These are phyloP conservation scores for Nothomitra cinnamomea DNA, from an alignment of 2,329 filamentous ascomycete genomes.

Conservation along the genomic window DNA sequence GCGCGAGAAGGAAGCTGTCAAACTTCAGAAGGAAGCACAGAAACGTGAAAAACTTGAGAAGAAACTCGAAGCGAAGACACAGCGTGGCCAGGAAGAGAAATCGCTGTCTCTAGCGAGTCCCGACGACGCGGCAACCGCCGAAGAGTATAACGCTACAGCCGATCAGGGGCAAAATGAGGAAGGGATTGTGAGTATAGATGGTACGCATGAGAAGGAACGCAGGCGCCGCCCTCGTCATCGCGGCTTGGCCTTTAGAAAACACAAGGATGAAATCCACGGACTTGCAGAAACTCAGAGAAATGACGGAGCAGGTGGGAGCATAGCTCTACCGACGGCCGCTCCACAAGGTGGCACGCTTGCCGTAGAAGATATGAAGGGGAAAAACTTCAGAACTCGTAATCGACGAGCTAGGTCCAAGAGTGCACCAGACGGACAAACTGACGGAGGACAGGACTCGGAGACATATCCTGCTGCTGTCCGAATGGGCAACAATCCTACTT, in stretches of 20 bases:
- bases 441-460: neutral
- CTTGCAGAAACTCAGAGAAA: neutral
- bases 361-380: neutral
- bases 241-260: neutral
- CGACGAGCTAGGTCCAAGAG: slow-evolving; percentile 4
- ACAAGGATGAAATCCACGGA: neutral
- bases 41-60: neutral
- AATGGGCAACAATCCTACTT: neutral
- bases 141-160: neutral
- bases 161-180: neutral
- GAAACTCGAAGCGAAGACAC: no score
- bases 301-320: neutral
- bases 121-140: neutral
- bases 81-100: neutral
- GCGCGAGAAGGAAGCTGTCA: neutral
- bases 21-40: neutral
- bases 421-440: neutral
- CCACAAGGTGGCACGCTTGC: neutral
- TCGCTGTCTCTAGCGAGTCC: neutral
- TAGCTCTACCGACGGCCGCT: neutral
- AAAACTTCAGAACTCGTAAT: neutral
- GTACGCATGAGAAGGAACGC: neutral
- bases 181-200: neutral
- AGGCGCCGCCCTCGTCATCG: neutral
- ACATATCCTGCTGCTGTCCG: no score